A percentile compares a stretch with the other conserved stretches of the same genome.
Conservation (phyloP, 257 asterid species). For the Ocimum tenuiflorum region DNA sequence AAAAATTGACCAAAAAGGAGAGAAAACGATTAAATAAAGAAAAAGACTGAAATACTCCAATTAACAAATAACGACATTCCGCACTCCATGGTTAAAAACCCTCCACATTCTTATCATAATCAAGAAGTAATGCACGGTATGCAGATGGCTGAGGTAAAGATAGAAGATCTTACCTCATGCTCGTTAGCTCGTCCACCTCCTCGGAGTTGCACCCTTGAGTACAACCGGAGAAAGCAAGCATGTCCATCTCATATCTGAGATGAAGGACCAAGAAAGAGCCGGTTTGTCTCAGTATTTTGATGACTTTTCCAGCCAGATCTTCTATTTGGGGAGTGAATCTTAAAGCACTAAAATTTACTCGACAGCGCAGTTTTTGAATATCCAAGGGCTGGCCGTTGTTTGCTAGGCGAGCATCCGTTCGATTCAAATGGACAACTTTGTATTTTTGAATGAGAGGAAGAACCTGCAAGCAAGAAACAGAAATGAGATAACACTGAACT, state of each 20-base stretch:
- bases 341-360: constrained; percentile 74
- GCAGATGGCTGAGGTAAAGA: background rate
- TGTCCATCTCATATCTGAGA: constrained; percentile 97
- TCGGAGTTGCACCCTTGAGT: constrained; percentile 80
- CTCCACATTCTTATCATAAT: no score
- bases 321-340: constrained; percentile 86
- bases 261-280: constrained; percentile 94
- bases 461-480: constrained; percentile 42
- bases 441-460: constrained; percentile 79
- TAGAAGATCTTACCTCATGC: constrained; percentile 62
- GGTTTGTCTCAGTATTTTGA: constrained; percentile 60
- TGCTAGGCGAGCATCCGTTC: constrained; percentile 88
- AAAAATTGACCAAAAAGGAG: no score
- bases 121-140: no score
- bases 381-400: constrained; percentile 77
- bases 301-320: constrained; percentile 80
- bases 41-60: no score
- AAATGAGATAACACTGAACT: background rate
- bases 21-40: no score
- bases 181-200: constrained; percentile 80
- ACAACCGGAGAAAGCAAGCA: constrained; percentile 97
- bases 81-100: no score
- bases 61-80: no score
- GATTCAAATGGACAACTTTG: constrained; percentile 85
- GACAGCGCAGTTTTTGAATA: constrained; percentile 82